These are phyloP conservation scores for Lagenidium sp. DNA, from an alignment of 352 stramenopile genomes.

Conservation along the genomic window DNA sequence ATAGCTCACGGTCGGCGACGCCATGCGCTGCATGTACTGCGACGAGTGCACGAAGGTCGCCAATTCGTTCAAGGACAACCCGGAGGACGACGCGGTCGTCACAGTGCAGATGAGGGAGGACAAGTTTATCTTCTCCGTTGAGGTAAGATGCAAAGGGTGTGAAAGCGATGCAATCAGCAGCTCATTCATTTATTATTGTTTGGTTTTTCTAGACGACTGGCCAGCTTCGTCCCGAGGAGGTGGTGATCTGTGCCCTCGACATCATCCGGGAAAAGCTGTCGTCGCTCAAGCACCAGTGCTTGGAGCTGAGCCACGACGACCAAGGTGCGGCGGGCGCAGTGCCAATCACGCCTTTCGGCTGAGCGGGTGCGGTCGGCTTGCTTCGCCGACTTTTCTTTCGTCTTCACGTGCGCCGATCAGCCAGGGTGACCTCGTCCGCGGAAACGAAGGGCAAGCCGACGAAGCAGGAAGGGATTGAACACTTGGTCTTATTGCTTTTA, in stretches of 20 bases:
- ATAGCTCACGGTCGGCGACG: slow-evolving; percentile 41
- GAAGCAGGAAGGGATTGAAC: no score
- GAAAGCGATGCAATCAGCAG: neutral
- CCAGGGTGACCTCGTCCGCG: no score
- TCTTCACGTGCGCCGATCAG: no score
- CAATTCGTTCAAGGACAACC: slow-evolving; percentile 91
- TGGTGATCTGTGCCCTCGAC: slow-evolving; percentile 81
- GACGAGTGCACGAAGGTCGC: slow-evolving; percentile 92
- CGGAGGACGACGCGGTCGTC: slow-evolving; percentile 93
- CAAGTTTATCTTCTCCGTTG: slow-evolving; percentile 96
- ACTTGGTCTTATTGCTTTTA: no score
- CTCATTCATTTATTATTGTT: neutral
- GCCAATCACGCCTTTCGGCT: slow-evolving; percentile 79
- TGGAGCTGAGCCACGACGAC: slow-evolving; percentile 80
- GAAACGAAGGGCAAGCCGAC: no score
- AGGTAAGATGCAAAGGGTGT: slow-evolving; percentile 29
- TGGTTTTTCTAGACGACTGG: slow-evolving; percentile 51
- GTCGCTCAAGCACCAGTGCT: slow-evolving; percentile 79
- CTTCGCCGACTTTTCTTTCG: no score
- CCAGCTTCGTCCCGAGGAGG: slow-evolving; percentile 75
- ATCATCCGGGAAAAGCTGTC: slow-evolving; percentile 83
- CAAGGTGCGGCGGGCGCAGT: slow-evolving; percentile 25
- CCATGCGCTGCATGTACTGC: slow-evolving; percentile 91
- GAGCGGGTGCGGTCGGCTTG: slow-evolving; percentile 13
- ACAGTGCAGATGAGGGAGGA: slow-evolving; percentile 84